Evolutionary conservation across 129 eudicot species (phyloP).

Genomic region (Artemisia tridentata): DNA sequence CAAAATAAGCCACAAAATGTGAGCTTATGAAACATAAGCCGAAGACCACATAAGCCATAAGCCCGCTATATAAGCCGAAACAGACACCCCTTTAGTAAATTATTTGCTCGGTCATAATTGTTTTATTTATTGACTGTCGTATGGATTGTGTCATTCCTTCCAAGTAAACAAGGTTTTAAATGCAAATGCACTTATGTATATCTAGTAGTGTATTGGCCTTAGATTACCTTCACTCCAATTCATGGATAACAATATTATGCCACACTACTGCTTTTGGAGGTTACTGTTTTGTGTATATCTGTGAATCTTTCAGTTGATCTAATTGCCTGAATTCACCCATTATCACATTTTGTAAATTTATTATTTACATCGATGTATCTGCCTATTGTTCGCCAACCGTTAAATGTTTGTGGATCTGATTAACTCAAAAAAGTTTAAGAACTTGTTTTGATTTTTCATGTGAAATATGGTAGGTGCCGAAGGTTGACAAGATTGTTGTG

Average conservation of each 20-base stretch:
- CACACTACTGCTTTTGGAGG: background rate
- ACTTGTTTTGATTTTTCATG: too few relatives aligned
- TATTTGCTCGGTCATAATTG: background rate
- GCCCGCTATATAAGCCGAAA: too few relatives aligned
- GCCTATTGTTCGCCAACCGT: too few relatives aligned
- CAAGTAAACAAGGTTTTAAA: background rate
- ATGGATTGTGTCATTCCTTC: constrained; percentile 1
- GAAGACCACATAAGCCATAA: too few relatives aligned
- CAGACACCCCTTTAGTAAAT: background rate
- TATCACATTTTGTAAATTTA: background rate
- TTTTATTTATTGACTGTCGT: background rate
- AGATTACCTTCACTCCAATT: background rate
- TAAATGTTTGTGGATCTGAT: too few relatives aligned
- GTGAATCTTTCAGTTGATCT: background rate
- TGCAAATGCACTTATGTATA: background rate
- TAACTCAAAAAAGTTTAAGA: too few relatives aligned
- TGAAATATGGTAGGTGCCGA: too few relatives aligned
- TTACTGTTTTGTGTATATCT: background rate
- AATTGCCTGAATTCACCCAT: background rate
- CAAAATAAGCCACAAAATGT: too few relatives aligned
- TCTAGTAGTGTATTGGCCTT: background rate
- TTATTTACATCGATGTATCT: background rate
- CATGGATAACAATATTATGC: background rate
- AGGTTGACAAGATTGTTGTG: too few relatives aligned
- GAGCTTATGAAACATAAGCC: too few relatives aligned